A percentile compares a stretch with the other conserved stretches of the same genome.
These are phyloP conservation scores for Candida schatavii DNA, from an alignment of 805 yeast genomes.

Conservation along the genomic window DNA sequence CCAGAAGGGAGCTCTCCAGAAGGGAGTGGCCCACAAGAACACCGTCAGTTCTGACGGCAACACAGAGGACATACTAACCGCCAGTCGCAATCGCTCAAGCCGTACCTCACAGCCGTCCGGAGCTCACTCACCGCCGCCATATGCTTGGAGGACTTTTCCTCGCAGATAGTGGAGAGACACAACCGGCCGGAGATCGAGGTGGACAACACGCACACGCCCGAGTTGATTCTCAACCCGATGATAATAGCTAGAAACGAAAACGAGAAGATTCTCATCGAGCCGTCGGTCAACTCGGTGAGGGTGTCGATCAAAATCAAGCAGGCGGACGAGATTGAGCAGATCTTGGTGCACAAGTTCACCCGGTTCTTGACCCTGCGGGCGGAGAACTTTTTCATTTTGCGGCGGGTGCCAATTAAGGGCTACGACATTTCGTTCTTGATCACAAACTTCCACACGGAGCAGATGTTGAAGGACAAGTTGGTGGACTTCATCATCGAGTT, in stretches of 20 bases:
- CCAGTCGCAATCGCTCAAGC: constrained; percentile 94
- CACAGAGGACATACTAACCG: background rate
- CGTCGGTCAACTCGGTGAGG: constrained; percentile 89
- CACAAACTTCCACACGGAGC: constrained; percentile 92
- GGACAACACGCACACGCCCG: constrained; percentile 65
- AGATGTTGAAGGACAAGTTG: constrained; percentile 90
- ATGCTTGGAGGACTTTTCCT: constrained; percentile 88
- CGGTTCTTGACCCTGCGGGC: constrained; percentile 94
- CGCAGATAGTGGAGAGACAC: constrained; percentile 95
- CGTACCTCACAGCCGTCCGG: constrained; percentile 91
- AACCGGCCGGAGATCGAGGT: constrained; percentile 96
- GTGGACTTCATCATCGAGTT: constrained; percentile 97
- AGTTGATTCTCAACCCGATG: constrained; percentile 84
- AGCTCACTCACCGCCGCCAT: constrained; percentile 90
- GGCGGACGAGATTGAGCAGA: constrained; percentile 95
- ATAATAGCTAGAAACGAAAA: constrained; percentile 89
- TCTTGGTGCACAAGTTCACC: constrained; percentile 91
- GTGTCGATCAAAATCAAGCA: constrained; percentile 92
- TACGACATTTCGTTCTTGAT: constrained; percentile 91
- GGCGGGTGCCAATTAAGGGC: constrained; percentile 87
- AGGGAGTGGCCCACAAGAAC: too few species aligned
- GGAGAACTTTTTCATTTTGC: constrained; percentile 85
- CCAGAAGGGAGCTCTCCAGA: too few species aligned
- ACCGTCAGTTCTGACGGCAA: too few species aligned
- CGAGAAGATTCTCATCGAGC: constrained; percentile 89